Percentiles rank a stretch among this genome's conserved stretches.
phyloP scores from a whole-genome alignment of 768 basidiomycete genomes.

The Agrocybe chaxingu region DNA sequence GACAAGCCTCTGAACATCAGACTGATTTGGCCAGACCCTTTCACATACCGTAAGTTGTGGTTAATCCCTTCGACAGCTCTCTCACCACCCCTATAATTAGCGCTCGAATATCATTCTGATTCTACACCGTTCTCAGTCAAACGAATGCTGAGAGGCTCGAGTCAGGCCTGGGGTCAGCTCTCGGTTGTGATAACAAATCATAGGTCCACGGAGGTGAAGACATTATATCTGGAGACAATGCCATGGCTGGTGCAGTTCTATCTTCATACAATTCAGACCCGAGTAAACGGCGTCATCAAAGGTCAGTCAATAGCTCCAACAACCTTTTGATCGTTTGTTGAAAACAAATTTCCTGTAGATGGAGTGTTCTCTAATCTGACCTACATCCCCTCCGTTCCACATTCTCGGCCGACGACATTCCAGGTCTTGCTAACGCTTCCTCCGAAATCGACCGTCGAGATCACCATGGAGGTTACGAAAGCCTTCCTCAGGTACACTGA shows the following conservation, averaged over 20 bases:
- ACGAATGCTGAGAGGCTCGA: constrained; percentile 70
- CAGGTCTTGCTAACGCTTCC: constrained; percentile 74
- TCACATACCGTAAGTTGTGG: constrained; percentile 54
- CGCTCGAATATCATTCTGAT: constrained; percentile 33
- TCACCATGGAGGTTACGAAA: constrained; percentile 76
- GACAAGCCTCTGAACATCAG: constrained; percentile 50
- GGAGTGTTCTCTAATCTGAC: constrained; percentile 61
- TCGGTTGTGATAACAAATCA: constrained; percentile 66
- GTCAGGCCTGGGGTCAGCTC: constrained; percentile 75
- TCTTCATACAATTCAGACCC: constrained; percentile 69
- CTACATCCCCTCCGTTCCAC: constrained; percentile 66
- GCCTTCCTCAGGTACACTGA: constrained; percentile 92
- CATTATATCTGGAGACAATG: constrained; percentile 85
- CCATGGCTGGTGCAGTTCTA: constrained; percentile 92
- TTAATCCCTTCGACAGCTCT: not conserved
- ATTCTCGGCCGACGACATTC: constrained; percentile 74
- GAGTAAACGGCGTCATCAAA: constrained; percentile 41
- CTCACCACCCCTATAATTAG: constrained; percentile 19
- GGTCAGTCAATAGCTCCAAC: constrained; percentile 31
- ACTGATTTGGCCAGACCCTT: constrained; percentile 57
- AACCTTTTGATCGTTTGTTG: constrained; percentile 2
- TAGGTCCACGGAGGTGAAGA: constrained; percentile 34
- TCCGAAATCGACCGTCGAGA: constrained; percentile 53
- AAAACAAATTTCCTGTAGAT: constrained; percentile 34
- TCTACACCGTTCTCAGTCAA: constrained; percentile 57